phyloP scores from a whole-genome alignment of 805 yeast species.

The Myxozyma vanderwaltii region DNA sequence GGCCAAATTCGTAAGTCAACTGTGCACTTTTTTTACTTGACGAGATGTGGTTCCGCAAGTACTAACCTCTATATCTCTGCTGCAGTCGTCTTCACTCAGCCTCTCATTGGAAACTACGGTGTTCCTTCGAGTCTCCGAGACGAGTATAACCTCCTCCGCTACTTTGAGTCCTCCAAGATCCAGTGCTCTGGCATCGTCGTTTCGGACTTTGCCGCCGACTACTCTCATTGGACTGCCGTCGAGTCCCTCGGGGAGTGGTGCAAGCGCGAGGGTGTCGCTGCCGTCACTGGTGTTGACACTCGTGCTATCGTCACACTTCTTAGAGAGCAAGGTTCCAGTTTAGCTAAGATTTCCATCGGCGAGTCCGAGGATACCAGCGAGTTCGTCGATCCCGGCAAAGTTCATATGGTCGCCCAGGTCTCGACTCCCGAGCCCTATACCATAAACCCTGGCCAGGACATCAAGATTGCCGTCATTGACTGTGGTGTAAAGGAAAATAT shows the following conservation, averaged over 20 bases:
- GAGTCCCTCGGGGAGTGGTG: constrained; percentile 96
- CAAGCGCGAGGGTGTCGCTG: constrained; percentile 92
- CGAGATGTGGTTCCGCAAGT: no score
- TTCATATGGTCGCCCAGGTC: constrained; percentile 89
- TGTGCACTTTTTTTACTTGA: constrained; percentile 30
- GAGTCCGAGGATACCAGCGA: constrained; percentile 52
- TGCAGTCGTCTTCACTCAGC: constrained; percentile 83
- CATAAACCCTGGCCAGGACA: constrained; percentile 53
- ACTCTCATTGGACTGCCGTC: constrained; percentile 99
- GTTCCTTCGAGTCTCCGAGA: constrained; percentile 90
- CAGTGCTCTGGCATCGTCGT: constrained; percentile 97
- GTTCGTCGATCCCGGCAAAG: constrained; percentile 88
- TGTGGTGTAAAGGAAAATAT: constrained; percentile 99
- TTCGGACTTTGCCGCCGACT: constrained; percentile 89
- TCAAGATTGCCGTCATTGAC: constrained; percentile 90
- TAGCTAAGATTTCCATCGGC: constrained; percentile 87
- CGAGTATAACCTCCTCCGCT: constrained; percentile 79
- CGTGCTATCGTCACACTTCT: constrained; percentile 88
- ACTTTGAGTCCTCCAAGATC: constrained; percentile 85
- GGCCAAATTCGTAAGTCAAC: constrained; percentile 68
- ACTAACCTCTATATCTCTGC: neutral
- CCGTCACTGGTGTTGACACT: constrained; percentile 96
- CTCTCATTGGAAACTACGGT: constrained; percentile 97
- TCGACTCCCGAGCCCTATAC: constrained; percentile 96
- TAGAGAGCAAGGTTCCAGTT: constrained; percentile 94